These are phyloP conservation scores for Yamadazyma olivae DNA, from an alignment of 805 yeast genomes.

Conservation along the genomic window DNA sequence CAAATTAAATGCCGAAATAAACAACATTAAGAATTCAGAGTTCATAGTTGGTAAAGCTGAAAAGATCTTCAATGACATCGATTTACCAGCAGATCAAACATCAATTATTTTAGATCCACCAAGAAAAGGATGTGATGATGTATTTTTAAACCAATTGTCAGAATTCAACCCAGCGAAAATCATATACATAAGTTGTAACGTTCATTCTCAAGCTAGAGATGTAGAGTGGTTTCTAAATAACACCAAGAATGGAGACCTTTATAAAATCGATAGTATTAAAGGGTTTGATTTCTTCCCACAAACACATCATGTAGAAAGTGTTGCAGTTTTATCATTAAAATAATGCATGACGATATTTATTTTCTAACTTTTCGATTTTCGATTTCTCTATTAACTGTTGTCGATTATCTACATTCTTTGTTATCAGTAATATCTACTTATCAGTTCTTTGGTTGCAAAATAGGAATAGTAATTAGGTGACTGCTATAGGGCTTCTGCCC, in stretches of 20 bases:
- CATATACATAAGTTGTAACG: constrained; percentile 96
- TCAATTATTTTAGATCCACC: constrained; percentile 96
- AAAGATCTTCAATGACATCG: constrained; percentile 74
- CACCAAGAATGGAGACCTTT: constrained; percentile 59
- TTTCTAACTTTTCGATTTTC: too few relatives aligned
- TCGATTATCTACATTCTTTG: too few relatives aligned
- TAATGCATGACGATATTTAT: neutral
- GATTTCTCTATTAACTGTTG: too few relatives aligned
- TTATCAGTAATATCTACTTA: neutral
- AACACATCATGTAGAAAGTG: constrained; percentile 74
- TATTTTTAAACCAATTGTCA: constrained; percentile 80
- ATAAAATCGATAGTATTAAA: constrained; percentile 74
- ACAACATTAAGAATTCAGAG: constrained; percentile 72
- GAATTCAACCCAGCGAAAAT: constrained; percentile 80
- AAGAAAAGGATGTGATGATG: constrained; percentile 92
- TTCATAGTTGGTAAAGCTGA: constrained; percentile 94
- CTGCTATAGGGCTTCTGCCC: constrained; percentile 11
- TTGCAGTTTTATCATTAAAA: constrained; percentile 56
- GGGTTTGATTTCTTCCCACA: constrained; percentile 88
- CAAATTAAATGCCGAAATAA: constrained; percentile 69
- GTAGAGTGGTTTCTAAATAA: constrained; percentile 74
- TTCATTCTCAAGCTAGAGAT: constrained; percentile 96
- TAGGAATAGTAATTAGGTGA: neutral
- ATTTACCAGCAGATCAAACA: constrained; percentile 72
- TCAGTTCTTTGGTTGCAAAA: neutral